Evolutionary conservation across 345 rosid genomes (phyloP).

Genomic region (Rubroshorea leprosula): DNA sequence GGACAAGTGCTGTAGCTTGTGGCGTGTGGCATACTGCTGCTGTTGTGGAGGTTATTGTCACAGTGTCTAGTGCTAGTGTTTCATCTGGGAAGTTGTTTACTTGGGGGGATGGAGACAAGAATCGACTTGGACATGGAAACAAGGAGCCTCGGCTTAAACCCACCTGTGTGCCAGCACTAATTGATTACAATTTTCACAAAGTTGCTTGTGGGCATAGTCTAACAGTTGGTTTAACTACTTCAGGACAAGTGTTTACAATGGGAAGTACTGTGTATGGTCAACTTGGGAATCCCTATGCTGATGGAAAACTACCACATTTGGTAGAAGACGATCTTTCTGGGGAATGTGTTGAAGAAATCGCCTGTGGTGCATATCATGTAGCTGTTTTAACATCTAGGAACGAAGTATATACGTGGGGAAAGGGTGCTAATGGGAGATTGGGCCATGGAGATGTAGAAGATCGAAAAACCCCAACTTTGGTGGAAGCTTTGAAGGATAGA

Average conservation of each 20-base stretch:
- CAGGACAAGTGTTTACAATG: conserved; percentile 77
- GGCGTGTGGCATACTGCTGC: conserved; percentile 99
- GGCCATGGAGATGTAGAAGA: conserved; percentile 95
- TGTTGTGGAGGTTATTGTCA: conserved; percentile 80
- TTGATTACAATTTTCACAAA: conserved; percentile 72
- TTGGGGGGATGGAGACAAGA: conserved; percentile 98
- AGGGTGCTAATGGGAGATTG: conserved; percentile 94
- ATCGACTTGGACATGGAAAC: conserved; percentile 94
- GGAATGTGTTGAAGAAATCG: conserved; percentile 77
- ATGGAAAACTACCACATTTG: conserved; percentile 71
- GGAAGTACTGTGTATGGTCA: conserved; percentile 95
- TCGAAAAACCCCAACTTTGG: conserved; percentile 66
- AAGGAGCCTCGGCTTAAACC: conserved; percentile 86
- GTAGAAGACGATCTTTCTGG: conserved; percentile 63
- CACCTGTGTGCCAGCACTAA: conserved; percentile 81
- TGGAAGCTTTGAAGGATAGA: conserved; percentile 83
- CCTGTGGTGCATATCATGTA: conserved; percentile 88
- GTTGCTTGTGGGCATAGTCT: conserved; percentile 92
- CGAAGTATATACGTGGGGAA: conserved; percentile 94
- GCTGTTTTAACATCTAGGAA: conserved; percentile 73
- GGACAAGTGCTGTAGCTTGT: conserved; percentile 77
- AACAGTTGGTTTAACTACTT: conserved; percentile 82
- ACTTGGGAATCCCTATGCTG: conserved; percentile 77
- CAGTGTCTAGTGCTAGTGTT: conserved; percentile 65
- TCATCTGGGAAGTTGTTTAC: conserved; percentile 89